These are phyloP conservation scores for Aspergillus piperis DNA, from an alignment of 2,329 filamentous ascomycete species.

Conservation along the genomic window DNA sequence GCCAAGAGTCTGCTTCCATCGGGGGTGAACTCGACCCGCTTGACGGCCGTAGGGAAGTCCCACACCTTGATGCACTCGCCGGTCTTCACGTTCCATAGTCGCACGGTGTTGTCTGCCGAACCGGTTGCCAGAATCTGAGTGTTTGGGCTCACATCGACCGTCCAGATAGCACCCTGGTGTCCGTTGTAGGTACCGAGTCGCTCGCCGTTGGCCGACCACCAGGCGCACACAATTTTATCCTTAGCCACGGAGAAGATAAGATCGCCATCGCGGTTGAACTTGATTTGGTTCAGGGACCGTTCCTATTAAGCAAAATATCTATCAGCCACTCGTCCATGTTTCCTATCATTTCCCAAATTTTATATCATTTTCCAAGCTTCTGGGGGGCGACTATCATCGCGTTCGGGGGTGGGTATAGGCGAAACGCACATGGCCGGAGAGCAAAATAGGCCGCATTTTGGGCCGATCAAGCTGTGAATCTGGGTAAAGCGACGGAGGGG, in stretches of 20 bases:
- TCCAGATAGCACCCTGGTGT: conserved; percentile 98
- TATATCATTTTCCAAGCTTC: background rate
- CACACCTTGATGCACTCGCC: conserved; percentile 94
- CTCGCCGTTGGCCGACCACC: conserved; percentile 98
- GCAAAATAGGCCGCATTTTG: conserved; percentile 93
- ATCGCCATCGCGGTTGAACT: conserved; percentile 94
- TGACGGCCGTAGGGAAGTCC: conserved; percentile 96
- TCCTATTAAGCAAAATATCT: conserved; percentile 53
- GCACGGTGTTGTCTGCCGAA: conserved; percentile 96
- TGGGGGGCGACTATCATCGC: background rate
- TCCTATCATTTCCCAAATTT: background rate
- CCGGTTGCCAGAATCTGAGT: conserved; percentile 90
- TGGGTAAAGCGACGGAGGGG: conserved; percentile 19
- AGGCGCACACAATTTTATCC: conserved; percentile 94
- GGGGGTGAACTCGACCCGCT: conserved; percentile 95
- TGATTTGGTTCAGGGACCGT: conserved; percentile 92
- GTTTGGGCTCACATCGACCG: conserved; percentile 92
- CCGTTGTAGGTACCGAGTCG: conserved; percentile 94
- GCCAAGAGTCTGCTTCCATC: conserved; percentile 88
- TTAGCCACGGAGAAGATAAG: conserved; percentile 94
- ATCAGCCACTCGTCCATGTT: conserved; percentile 6
- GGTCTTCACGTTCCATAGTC: conserved; percentile 92
- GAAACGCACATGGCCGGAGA: conserved; percentile 78
- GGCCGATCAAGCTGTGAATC: conserved; percentile 29
- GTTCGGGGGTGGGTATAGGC: conserved; percentile 11